Evolutionary conservation across 148 eudicot species (phyloP).

Genomic region (Rhododendron vialii): DNA sequence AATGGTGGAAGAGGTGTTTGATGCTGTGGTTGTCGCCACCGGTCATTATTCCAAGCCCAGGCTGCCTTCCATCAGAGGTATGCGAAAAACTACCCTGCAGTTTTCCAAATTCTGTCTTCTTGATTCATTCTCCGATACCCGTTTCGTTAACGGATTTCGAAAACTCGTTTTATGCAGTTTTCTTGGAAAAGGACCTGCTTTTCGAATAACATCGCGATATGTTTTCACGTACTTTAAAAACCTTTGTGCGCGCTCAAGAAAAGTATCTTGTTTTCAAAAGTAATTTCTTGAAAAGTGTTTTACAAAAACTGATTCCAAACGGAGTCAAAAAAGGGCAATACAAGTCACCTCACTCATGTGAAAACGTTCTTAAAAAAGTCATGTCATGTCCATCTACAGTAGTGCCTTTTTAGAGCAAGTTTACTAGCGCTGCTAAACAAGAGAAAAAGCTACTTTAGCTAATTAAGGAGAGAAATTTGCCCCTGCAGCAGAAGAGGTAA

Average conservation of each 20-base stretch:
- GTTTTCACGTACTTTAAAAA: not conserved
- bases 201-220: not conserved
- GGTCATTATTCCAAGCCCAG: slow-evolving; percentile 78
- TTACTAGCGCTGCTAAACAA: too few relatives aligned
- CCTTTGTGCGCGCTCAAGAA: not conserved
- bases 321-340: not conserved
- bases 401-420: not conserved
- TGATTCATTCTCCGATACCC: not conserved
- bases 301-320: not conserved
- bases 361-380: not conserved
- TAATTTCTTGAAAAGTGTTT: not conserved
- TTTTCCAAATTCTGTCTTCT: not conserved
- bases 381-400: not conserved
- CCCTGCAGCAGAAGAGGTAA: too few relatives aligned
- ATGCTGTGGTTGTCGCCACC: slow-evolving; percentile 81
- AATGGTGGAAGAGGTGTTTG: slow-evolving; percentile 65
- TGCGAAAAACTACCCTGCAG: not conserved
- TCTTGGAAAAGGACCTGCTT: not conserved
- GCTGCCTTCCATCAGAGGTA: slow-evolving; percentile 69
- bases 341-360: not conserved
- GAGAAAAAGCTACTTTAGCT: too few relatives aligned
- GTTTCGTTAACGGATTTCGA: not conserved
- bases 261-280: not conserved
- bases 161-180: not conserved
- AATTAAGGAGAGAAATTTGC: too few relatives aligned